Base-by-base conservation (phyloP, 768 basidiomycete species). In the Leccinellum albellum region DNA sequence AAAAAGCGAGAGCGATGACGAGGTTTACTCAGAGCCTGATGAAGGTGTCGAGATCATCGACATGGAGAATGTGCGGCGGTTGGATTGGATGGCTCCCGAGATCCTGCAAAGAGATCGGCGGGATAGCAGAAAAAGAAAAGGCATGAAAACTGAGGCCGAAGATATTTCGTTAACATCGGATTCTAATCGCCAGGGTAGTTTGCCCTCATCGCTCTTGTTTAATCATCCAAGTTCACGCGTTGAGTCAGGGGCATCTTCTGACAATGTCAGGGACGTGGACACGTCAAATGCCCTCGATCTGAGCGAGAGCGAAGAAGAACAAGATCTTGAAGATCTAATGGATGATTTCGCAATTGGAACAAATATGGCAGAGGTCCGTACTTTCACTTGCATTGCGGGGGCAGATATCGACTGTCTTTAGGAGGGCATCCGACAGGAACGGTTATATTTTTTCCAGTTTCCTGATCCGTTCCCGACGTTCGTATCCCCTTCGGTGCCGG, bases 71-170 rank as follows among this genome's bases (percentile, higher is more conserved):
- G 84, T 94, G 29, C 74, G 80, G 51, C 76, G 84, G 59, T 83
- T 94, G 84, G 91, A 94, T 69, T 91, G 86, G 84, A 91, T 91
- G 86, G 91, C 91, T 8, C 91, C 91, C 1, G 89, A 92, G 66
- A 85, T 79, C 58, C 66, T 92, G 54, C 76, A 74, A 54, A 85
- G 75, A 61, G 82, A 85, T 53, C 77, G 69, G 17, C 64, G 65
- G 33, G 71, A 74, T 46, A 64, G 68, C 55, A 71, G 70, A 45
- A 64, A 73, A 58, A 74, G 75, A 53, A 76, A 71, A 57, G 66
- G 64, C 12, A 56, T 64, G 46, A 71, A 72, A 59, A 68, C 74
- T 12, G 83, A 84, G 69, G 77, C 76, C 46, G 82, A 85, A 63
- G 78, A 79, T 46, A 50, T 51, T 7, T 62, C 67, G 13, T 54